Evolutionary conservation across 805 yeast genomes (phyloP).

Genomic region (Debaryomyces maramus): DNA sequence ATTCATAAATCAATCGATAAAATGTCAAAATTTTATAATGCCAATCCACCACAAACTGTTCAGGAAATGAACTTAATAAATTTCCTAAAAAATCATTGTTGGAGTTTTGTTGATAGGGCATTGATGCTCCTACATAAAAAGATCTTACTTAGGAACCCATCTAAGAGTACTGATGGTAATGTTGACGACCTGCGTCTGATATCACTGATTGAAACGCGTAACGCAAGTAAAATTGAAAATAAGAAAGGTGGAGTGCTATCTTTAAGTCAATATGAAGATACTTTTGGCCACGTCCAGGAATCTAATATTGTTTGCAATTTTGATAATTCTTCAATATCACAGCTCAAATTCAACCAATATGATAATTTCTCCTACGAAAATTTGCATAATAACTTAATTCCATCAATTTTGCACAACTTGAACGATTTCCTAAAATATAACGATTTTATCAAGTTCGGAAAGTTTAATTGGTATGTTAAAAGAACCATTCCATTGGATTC

Average conservation of each 20-base stretch:
- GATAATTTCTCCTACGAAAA: slow-evolving; percentile 51
- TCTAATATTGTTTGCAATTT: slow-evolving; percentile 40
- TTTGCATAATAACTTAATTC: slow-evolving; percentile 52
- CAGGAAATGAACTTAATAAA: slow-evolving; percentile 46
- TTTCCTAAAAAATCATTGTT: slow-evolving; percentile 48
- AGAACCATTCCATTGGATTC: slow-evolving; percentile 63
- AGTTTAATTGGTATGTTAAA: slow-evolving; percentile 61
- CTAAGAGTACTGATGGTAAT: neutral
- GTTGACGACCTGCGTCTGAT: too few relatives aligned
- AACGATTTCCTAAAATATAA: slow-evolving; percentile 55
- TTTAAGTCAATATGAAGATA: slow-evolving; percentile 39
- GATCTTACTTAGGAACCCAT: slow-evolving; percentile 34
- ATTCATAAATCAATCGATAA: slow-evolving; percentile 50
- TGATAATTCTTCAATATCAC: slow-evolving; percentile 37
- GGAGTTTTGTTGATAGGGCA: slow-evolving; percentile 59
- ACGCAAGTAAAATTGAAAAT: slow-evolving; percentile 5
- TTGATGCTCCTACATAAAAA: slow-evolving; percentile 44
- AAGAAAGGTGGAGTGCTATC: slow-evolving; percentile 28
- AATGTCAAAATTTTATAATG: slow-evolving; percentile 32
- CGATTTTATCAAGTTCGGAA: slow-evolving; percentile 51
- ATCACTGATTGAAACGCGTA: neutral
- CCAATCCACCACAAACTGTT: slow-evolving; percentile 37
- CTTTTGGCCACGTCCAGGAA: slow-evolving; percentile 39
- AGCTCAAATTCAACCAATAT: slow-evolving; percentile 32
- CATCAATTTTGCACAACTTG: slow-evolving; percentile 56